Percentiles rank a stretch among this genome's conserved stretches.
Evolutionary conservation across 495 filamentous ascomycete genomes (phyloP).

Genomic region (Neurospora sp.): DNA sequence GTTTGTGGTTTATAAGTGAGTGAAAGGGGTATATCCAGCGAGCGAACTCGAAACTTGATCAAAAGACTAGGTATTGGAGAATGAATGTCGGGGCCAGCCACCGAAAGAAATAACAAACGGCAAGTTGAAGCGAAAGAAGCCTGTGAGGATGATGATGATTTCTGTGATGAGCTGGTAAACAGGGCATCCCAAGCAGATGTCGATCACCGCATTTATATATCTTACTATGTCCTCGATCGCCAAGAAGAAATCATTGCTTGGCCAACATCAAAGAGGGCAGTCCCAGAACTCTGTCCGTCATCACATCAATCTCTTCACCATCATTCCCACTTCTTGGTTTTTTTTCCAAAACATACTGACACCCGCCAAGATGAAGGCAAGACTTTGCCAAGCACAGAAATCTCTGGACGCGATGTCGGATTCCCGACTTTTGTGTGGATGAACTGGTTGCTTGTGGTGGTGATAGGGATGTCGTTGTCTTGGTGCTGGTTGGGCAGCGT

Average conservation of each 20-base stretch:
- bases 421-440: neutral
- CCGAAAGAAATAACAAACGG: neutral
- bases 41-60: neutral
- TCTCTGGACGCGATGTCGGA: neutral
- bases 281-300: neutral
- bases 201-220: neutral
- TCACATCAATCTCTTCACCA: neutral
- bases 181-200: neutral
- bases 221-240: neutral
- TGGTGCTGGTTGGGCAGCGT: no score
- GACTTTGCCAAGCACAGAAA: neutral
- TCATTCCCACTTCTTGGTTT: neutral
- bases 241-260: neutral
- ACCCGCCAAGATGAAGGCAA: neutral
- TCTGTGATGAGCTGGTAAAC: neutral
- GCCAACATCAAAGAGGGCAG: neutral
- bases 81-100: neutral
- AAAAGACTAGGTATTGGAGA: neutral
- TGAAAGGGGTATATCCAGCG: neutral
- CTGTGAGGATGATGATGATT: neutral
- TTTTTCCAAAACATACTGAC: neutral
- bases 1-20: neutral
- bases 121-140: neutral
- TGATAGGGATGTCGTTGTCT: neutral
- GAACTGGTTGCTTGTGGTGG: neutral